Evolutionary conservation across 1,284 basidiomycete genomes (phyloP).

Genomic region (Rhodofomes roseus): DNA sequence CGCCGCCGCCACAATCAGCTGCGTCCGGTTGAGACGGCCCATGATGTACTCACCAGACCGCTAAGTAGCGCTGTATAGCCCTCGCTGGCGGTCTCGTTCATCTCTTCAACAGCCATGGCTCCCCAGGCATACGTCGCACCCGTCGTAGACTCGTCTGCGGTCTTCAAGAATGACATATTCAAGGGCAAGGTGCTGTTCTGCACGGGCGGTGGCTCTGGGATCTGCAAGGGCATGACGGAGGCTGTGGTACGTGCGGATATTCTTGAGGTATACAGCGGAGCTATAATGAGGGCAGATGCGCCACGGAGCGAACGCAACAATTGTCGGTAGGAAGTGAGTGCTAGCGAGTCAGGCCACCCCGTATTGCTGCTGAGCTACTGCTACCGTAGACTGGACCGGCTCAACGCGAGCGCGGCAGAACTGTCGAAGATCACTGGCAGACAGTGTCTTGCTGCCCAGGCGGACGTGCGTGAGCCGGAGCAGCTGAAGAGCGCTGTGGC

Average conservation of each 20-base stretch:
- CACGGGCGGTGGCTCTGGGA: constrained; percentile 88
- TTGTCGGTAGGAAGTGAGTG: constrained; percentile 83
- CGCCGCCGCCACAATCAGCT: not conserved
- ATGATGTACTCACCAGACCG: too few relatives aligned
- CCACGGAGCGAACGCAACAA: constrained; percentile 80
- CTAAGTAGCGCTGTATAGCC: too few relatives aligned
- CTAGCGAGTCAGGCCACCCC: not conserved
- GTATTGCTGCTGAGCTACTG: not conserved
- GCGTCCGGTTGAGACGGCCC: not conserved
- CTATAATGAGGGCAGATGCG: constrained; percentile 55
- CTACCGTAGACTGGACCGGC: constrained; percentile 67
- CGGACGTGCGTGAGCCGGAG: constrained; percentile 81
- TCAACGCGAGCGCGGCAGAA: constrained; percentile 68
- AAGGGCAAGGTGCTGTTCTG: constrained; percentile 92
- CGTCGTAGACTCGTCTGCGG: constrained; percentile 47
- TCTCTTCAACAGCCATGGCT: too few relatives aligned
- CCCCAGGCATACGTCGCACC: constrained; percentile 37
- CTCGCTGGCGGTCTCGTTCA: too few relatives aligned
- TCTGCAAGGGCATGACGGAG: constrained; percentile 88
- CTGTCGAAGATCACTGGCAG: constrained; percentile 69
- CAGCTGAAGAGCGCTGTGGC: constrained; percentile 76
- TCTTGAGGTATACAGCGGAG: not conserved
- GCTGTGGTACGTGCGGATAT: constrained; percentile 52
- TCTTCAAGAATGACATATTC: constrained; percentile 83
- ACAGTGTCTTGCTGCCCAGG: constrained; percentile 72